Percentiles rank a stretch among this genome's conserved stretches.
phyloP scores from a whole-genome alignment of 2,329 filamentous ascomycete genomes.

The Ceratocystis papillata region DNA sequence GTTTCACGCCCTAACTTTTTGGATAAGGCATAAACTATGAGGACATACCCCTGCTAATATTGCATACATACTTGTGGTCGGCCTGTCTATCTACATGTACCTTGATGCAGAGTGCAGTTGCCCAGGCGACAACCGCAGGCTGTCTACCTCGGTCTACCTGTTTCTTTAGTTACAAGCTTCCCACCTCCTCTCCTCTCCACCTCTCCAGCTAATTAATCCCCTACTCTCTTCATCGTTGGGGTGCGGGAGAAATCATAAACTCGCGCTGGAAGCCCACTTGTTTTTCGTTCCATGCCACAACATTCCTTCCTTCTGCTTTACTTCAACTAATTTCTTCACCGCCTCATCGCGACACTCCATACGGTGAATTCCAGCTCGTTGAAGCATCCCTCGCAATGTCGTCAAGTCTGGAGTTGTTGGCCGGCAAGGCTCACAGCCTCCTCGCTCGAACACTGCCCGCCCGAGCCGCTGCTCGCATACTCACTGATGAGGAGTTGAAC shows the following conservation, averaged over 20 bases:
- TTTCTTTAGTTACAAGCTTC: slow-evolving; percentile 26
- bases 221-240: slow-evolving; percentile 2
- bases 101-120: background rate
- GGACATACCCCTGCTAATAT: background rate
- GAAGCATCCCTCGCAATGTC: slow-evolving; percentile 1
- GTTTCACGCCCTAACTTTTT: background rate
- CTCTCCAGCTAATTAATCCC: slow-evolving; percentile 22
- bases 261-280: background rate
- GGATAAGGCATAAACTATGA: background rate
- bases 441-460: background rate
- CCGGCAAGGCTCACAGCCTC: slow-evolving; percentile 14
- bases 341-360: slow-evolving; percentile 1
- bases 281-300: background rate
- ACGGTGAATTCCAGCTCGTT: background rate
- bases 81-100: background rate
- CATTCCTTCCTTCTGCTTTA: background rate
- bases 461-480: slow-evolving; percentile 1
- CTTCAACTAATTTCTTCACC: background rate
- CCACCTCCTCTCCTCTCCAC: slow-evolving; percentile 27
- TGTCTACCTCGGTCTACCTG: slow-evolving; percentile 11
- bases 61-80: slow-evolving; percentile 1
- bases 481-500: slow-evolving; percentile 15
- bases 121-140: background rate
- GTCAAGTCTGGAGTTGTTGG: slow-evolving; percentile 15
- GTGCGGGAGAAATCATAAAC: background rate